Evolutionary conservation across 1,284 basidiomycete species (phyloP).

Genomic region (Cutaneotrichosporon sp.): DNA sequence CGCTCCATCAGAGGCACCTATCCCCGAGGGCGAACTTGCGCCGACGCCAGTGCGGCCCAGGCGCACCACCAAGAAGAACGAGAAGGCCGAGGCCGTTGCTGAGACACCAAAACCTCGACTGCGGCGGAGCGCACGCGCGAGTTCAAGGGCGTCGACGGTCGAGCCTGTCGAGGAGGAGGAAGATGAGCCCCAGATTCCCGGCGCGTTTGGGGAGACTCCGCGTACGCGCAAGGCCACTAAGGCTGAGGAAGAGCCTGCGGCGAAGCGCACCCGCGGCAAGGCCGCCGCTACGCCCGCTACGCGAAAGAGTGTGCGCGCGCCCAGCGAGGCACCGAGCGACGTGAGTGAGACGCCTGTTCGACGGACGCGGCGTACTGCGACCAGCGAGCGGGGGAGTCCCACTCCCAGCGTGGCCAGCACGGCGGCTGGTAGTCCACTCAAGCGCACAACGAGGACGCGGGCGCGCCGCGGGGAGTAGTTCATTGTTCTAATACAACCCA

Average conservation of each 20-base stretch:
- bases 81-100: slow-evolving; percentile 1
- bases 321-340: slow-evolving; percentile 12
- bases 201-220: slow-evolving; percentile 5
- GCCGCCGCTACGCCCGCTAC: slow-evolving; percentile 20
- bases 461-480: slow-evolving; percentile 20
- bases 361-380: slow-evolving; percentile 30
- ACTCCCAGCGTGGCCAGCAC: slow-evolving; percentile 41
- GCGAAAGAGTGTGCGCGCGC: slow-evolving; percentile 11
- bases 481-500: slow-evolving; percentile 5
- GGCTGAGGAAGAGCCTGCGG: slow-evolving; percentile 34
- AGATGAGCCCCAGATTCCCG: slow-evolving; percentile 2
- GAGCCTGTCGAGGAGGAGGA: slow-evolving; percentile 17
- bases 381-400: slow-evolving; percentile 40
- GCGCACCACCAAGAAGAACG: slow-evolving; percentile 11
- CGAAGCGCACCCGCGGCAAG: slow-evolving; percentile 26
- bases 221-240: slow-evolving; percentile 38
- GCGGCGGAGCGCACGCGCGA: slow-evolving; percentile 6
- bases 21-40: slow-evolving; percentile 21
- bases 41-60: slow-evolving; percentile 10
- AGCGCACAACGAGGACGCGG: slow-evolving; percentile 25
- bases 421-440: slow-evolving; percentile 4
- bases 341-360: slow-evolving; percentile 30
- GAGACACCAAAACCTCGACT: neutral
- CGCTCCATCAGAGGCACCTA: slow-evolving; percentile 24
- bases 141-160: slow-evolving; percentile 18